Conservation (phyloP, 306 rosid species). For the Medicago lupulina region DNA sequence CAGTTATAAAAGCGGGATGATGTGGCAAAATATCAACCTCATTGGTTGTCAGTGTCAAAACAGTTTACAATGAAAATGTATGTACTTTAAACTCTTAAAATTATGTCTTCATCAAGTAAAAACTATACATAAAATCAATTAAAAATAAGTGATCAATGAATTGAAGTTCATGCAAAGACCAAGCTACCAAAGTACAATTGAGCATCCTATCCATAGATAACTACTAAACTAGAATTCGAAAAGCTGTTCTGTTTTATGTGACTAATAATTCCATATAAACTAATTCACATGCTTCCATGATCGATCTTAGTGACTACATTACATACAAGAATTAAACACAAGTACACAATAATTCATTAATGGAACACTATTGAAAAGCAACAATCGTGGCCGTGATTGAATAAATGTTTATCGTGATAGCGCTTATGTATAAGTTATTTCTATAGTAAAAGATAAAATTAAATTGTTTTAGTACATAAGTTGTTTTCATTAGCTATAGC, state of each 20-base stretch:
- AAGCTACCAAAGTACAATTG: background rate
- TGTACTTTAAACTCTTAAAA: background rate
- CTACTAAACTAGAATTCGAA: background rate
- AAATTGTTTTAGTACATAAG: no score
- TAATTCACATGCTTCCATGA: background rate
- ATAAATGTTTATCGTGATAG: no score
- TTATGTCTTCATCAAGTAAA: background rate
- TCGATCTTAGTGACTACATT: background rate
- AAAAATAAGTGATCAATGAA: background rate
- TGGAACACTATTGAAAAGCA: slow-evolving; percentile 14
- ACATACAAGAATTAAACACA: background rate
- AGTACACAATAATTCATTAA: background rate
- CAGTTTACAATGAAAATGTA: background rate
- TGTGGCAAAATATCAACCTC: background rate
- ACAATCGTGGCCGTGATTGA: background rate
- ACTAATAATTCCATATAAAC: background rate
- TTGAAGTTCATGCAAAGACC: slow-evolving; percentile 1
- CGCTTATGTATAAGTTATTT: no score
- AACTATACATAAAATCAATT: background rate
- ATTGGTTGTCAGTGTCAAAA: background rate
- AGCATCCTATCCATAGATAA: background rate
- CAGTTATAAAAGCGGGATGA: background rate
- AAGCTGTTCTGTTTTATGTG: background rate
- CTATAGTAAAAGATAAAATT: background rate
- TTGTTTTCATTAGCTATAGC: no score